Evolutionary conservation across 2,329 filamentous ascomycete species (phyloP).

Genomic region (Fusarium dimerum): DNA sequence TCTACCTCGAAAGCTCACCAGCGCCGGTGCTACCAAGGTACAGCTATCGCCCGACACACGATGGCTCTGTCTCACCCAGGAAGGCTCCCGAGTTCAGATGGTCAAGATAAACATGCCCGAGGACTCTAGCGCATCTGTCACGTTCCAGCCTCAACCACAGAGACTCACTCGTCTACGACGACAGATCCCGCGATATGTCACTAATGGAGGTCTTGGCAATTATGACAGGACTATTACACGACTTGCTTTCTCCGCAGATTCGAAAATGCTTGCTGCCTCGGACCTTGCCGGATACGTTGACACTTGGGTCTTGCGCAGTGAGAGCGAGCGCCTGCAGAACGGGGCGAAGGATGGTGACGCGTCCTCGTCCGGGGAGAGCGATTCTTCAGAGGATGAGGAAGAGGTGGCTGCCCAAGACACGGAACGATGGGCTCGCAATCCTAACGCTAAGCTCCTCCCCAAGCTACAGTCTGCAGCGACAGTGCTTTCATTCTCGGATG

Average conservation of each 20-base stretch:
- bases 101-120: conserved; percentile 29
- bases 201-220: conserved; percentile 66
- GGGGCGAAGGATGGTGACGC: conserved; percentile 37
- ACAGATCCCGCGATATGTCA: conserved; percentile 53
- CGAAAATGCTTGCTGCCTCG: conserved; percentile 73
- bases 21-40: conserved; percentile 67
- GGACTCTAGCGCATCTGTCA: conserved; percentile 17
- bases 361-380: conserved; percentile 40
- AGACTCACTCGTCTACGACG: conserved; percentile 56
- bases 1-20: conserved; percentile 57
- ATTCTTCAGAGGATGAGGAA: conserved; percentile 47
- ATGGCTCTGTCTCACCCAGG: conserved; percentile 68
- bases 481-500: conserved; percentile 66
- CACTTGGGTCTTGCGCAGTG: conserved; percentile 71
- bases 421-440: conserved; percentile 74
- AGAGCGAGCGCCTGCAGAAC: conserved; percentile 31
- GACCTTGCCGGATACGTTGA: conserved; percentile 87
- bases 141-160: conserved; percentile 39
- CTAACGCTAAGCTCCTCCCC: conserved; percentile 67
- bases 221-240: conserved; percentile 79
- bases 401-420: conserved; percentile 38
- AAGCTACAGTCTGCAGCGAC: conserved; percentile 66
- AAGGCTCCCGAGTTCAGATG: conserved; percentile 59
- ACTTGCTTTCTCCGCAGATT: conserved; percentile 77
- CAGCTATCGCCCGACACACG: conserved; percentile 68